Evolutionary conservation across 805 yeast species (phyloP).

Genomic region (Ogataea ganodermae): DNA sequence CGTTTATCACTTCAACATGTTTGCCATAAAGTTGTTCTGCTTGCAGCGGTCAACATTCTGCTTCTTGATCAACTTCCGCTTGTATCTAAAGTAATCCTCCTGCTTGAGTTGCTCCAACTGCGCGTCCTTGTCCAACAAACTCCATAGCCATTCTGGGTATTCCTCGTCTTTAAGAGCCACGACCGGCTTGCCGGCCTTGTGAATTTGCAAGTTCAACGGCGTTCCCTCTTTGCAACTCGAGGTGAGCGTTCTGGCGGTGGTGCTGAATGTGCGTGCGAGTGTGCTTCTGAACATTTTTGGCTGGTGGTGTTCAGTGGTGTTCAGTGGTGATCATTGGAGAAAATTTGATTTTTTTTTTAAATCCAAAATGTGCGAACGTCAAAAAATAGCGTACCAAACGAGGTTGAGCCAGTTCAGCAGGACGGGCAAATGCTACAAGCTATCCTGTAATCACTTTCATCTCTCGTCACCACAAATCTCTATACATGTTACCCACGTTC

Average conservation of each 20-base stretch:
- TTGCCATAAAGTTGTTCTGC: conserved; percentile 73
- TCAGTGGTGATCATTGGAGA: background rate
- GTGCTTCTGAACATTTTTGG: background rate
- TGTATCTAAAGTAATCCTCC: conserved; percentile 61
- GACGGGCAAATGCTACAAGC: too few relatives aligned
- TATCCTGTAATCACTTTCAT: too few relatives aligned
- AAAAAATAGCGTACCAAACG: background rate
- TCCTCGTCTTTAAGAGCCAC: conserved; percentile 85
- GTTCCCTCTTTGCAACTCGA: conserved; percentile 75
- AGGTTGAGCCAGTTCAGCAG: too few relatives aligned
- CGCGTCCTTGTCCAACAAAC: conserved; percentile 66
- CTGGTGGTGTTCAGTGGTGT: background rate
- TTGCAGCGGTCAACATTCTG: conserved; percentile 71
- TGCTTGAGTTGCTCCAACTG: conserved; percentile 54
- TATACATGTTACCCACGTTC: too few relatives aligned
- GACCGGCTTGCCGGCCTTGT: conserved; percentile 82
- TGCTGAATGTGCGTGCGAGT: conserved; percentile 25
- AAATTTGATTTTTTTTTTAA: background rate
- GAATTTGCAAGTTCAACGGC: conserved; percentile 65
- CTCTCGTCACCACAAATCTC: too few relatives aligned
- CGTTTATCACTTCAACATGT: conserved; percentile 37
- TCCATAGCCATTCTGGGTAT: conserved; percentile 97
- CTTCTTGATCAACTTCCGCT: conserved; percentile 69
- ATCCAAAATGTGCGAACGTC: background rate
- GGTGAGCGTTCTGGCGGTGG: conserved; percentile 22